Evolutionary conservation across 805 yeast genomes (phyloP), one percentile per base, ranked within the genome.

Genomic region (Candida awuae): DNA sequence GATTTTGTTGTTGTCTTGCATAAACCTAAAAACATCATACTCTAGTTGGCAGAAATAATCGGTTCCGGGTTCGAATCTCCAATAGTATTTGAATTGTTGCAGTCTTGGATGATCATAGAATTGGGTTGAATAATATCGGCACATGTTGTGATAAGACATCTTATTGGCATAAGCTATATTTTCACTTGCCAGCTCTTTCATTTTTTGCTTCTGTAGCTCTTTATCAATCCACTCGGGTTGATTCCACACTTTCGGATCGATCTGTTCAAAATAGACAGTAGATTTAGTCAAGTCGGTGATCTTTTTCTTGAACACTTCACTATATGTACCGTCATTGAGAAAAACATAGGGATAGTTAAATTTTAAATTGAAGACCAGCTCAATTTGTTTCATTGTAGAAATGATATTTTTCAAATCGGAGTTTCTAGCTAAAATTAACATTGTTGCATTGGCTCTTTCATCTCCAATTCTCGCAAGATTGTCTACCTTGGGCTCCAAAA

Each of bases 301-400:
- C 16, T 54, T 53, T 4, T 57, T 47, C 52, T 66, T 80, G 63
- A 85, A 85, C 19, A 55, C 55, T 0, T 73, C 71, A 1, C 73
- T 60, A 54, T 85, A 85, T 4, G 77, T 77, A 39, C 62, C 65
- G 52, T 86, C 94, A 53, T 84, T 85, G 29, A 85, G 54, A 43
- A 85, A 81, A 2, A 84, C 84, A 63, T 85, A 85, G 0, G 95
- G 94, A 54, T 85, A 85, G 35, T 71, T 69, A 58, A 78, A 85
- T 51, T 82, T 81, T 19, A 59, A 45, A 54, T 85, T 85, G 64
- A 84, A 85, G 2, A 62, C 67, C 19, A 55, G 55, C 53, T 85
- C 94, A 27, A 86, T 70, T 45, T 70, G 73, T 39, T 53, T 54
- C 44, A 86, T 75, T 1, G 94, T 71, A 9, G 50, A 46, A 1